phyloP scores from a whole-genome alignment of 176 grass and related monocot genomes.

The Oryza punctata region DNA sequence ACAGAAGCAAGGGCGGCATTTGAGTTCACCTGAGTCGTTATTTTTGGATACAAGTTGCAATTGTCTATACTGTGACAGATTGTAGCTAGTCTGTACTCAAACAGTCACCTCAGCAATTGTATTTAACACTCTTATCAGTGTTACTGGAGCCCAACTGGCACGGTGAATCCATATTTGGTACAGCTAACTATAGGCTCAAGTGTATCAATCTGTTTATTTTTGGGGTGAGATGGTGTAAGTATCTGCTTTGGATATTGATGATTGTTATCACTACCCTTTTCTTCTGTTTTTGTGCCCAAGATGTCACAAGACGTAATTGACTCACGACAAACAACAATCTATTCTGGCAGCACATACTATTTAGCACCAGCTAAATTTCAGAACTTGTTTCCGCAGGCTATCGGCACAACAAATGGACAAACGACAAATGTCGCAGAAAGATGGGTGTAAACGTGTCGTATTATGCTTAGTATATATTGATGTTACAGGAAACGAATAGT shows the following conservation, averaged over 20 bases:
- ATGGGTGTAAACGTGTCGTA: neutral
- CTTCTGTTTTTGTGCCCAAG: neutral
- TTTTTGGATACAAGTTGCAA: neutral
- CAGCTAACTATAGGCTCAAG: neutral
- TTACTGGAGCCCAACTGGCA: neutral
- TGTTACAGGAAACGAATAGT: neutral
- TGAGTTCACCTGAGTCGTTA: neutral
- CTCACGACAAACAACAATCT: neutral
- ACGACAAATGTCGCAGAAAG: neutral
- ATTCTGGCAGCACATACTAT: neutral
- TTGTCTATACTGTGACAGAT: neutral
- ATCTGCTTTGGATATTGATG: neutral
- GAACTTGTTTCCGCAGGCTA: neutral
- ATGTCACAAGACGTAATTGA: neutral
- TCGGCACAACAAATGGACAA: neutral
- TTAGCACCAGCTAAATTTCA: neutral
- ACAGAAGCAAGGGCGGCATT: neutral
- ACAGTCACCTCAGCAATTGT: neutral
- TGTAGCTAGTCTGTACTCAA: neutral
- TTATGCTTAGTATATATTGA: neutral
- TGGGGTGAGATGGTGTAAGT: neutral
- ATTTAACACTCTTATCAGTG: constrained; percentile 14
- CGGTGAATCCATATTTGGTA: constrained; percentile 9
- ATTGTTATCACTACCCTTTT: neutral
- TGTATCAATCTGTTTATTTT: neutral